These are phyloP conservation scores for Apiospora rasikravindrae DNA, from an alignment of 2,329 filamentous ascomycete genomes.

Conservation along the genomic window DNA sequence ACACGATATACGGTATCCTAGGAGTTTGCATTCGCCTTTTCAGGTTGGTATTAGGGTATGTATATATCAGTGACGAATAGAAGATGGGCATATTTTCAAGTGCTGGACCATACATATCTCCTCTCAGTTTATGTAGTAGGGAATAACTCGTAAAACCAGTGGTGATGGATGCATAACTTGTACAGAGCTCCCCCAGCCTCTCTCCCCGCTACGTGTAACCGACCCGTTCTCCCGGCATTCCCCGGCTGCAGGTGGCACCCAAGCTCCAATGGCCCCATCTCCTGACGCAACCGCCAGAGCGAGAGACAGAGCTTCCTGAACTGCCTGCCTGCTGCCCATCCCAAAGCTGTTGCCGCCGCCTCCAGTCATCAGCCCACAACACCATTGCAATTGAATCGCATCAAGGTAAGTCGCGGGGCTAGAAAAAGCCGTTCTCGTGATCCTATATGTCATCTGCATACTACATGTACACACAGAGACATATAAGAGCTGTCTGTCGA, in stretches of 20 bases:
- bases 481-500: neutral
- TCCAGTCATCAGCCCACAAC: conserved; percentile 18
- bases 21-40: neutral
- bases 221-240: conserved; percentile 12
- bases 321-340: neutral
- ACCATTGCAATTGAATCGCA: conserved; percentile 14
- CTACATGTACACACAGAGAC: neutral
- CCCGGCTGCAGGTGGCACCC: conserved; percentile 14
- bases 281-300: conserved; percentile 15
- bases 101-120: neutral
- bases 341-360: conserved; percentile 13
- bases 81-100: neutral
- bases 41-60: too few species aligned
- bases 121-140: too few species aligned
- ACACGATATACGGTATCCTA: neutral
- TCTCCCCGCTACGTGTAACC: conserved; percentile 2
- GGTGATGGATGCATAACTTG: neutral
- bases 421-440: conserved; percentile 1
- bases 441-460: neutral
- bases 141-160: too few species aligned
- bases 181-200: neutral
- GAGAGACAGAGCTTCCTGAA: neutral
- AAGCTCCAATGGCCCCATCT: conserved; percentile 12
- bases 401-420: conserved; percentile 9
- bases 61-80: neutral